Conservation (phyloP, 495 filamentous ascomycete species). For the Lasiosphaeria hispida region DNA sequence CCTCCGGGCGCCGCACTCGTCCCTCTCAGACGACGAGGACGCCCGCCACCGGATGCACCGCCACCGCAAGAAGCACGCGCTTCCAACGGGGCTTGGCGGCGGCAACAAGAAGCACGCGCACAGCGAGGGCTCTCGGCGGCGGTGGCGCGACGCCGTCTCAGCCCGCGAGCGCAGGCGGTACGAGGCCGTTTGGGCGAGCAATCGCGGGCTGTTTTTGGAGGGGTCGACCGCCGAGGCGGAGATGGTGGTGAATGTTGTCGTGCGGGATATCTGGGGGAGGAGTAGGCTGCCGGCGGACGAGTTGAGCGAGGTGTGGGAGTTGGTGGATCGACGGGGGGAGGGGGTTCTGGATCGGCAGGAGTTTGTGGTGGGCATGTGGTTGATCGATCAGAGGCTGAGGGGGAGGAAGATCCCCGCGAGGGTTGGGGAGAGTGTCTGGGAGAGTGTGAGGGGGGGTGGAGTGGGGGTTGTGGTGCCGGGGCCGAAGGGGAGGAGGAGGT, state of each 20-base stretch:
- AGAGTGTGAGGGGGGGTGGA: constrained; percentile 60
- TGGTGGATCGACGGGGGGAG: constrained; percentile 65
- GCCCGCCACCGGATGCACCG: constrained; percentile 45
- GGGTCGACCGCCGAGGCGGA: constrained; percentile 37
- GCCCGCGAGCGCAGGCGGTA: constrained; percentile 83
- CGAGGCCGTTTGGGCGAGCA: constrained; percentile 95
- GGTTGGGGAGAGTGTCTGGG: constrained; percentile 83
- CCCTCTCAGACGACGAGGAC: constrained; percentile 58
- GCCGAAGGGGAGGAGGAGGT: constrained; percentile 3
- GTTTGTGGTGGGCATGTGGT: constrained; percentile 95
- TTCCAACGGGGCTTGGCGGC: constrained; percentile 5
- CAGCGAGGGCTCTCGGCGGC: constrained; percentile 78
- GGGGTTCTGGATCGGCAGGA: constrained; percentile 70
- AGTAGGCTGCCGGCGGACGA: constrained; percentile 65
- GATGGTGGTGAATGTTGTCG: constrained; percentile 73
- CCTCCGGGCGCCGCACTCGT: constrained; percentile 58
- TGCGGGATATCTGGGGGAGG: constrained; percentile 81
- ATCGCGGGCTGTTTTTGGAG: constrained; percentile 60
- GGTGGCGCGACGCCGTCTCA: constrained; percentile 79
- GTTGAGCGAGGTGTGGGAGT: constrained; percentile 78
- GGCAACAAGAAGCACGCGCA: constrained; percentile 68
- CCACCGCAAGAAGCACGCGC: constrained; percentile 35
- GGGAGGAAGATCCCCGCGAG: constrained; percentile 81
- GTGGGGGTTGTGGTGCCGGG: constrained; percentile 40
- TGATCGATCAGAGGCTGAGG: constrained; percentile 85